These are phyloP conservation scores for Paecilomyces sp. DNA, from an alignment of 2,329 filamentous ascomycete genomes.

Conservation along the genomic window DNA sequence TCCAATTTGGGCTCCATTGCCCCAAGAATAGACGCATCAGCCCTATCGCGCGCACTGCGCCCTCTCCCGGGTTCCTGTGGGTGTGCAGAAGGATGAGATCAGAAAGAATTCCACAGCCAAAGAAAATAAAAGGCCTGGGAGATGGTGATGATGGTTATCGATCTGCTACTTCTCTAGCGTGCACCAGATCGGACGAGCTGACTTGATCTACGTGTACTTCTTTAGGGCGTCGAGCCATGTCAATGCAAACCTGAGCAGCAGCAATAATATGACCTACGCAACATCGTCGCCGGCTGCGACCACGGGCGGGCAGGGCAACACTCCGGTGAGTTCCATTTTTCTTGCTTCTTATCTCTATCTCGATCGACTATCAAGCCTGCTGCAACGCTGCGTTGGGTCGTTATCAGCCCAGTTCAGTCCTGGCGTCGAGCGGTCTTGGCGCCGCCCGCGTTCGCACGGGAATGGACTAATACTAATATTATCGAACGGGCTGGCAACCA, in stretches of 20 bases:
- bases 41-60: neutral
- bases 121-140: neutral
- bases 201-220: constrained; percentile 1
- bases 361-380: neutral
- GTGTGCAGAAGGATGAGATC: neutral
- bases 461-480: too few species aligned
- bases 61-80: neutral
- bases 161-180: neutral
- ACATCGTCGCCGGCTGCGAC: constrained; percentile 60
- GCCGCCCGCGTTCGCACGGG: constrained; percentile 8
- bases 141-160: neutral
- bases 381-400: constrained; percentile 7
- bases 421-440: constrained; percentile 25
- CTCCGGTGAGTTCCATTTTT: constrained; percentile 30
- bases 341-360: constrained; percentile 8
- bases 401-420: constrained; percentile 19
- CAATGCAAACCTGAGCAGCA: constrained; percentile 26
- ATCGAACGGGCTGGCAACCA: constrained; percentile 11
- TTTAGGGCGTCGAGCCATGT: constrained; percentile 30
- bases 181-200: constrained; percentile 1
- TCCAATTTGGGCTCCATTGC: neutral
- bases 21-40: neutral
- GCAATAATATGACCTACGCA: constrained; percentile 55
- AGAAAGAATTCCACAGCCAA: neutral
- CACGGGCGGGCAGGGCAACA: constrained; percentile 53